Evolutionary conservation across 306 rosid genomes (phyloP).

Genomic region (Urtica urens): DNA sequence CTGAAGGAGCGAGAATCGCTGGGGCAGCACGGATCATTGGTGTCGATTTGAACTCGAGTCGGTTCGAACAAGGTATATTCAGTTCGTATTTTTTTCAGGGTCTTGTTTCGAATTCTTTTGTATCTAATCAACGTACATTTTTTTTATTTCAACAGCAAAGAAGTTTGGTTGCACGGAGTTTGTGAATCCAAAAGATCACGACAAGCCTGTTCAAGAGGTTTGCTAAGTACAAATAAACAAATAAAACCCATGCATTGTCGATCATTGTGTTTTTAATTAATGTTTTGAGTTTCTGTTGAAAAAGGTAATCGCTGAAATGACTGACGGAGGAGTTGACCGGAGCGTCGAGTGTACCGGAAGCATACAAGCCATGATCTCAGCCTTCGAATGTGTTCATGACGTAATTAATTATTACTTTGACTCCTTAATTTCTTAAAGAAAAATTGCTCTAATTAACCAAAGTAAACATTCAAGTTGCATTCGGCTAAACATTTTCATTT

Average conservation of each 20-base stretch:
- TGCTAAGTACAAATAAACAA: too few species aligned
- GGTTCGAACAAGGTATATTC: constrained; percentile 57
- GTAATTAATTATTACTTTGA: too few species aligned
- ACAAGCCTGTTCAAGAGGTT: constrained; percentile 76
- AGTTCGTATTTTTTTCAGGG: too few species aligned
- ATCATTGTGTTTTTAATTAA: too few species aligned
- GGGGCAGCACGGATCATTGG: constrained; percentile 80
- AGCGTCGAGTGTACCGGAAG: constrained; percentile 85
- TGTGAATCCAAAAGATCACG: constrained; percentile 78
- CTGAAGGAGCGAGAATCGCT: constrained; percentile 78
- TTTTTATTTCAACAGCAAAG: constrained; percentile 39
- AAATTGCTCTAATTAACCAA: too few species aligned
- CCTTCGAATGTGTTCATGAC: constrained; percentile 90
- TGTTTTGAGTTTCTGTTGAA: constrained; percentile 12
- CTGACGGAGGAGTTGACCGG: constrained; percentile 82
- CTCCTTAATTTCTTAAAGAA: too few species aligned
- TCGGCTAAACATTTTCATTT: too few species aligned
- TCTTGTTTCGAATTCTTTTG: too few species aligned
- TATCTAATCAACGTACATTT: neutral
- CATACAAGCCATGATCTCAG: constrained; percentile 79
- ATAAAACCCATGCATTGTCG: too few species aligned
- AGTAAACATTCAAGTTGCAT: too few species aligned
- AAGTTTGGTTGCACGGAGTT: constrained; percentile 78
- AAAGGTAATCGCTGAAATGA: constrained; percentile 76
- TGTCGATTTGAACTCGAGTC: constrained; percentile 57